Base-by-base conservation (phyloP, 345 rosid genomes). In the Linum tenue region DNA sequence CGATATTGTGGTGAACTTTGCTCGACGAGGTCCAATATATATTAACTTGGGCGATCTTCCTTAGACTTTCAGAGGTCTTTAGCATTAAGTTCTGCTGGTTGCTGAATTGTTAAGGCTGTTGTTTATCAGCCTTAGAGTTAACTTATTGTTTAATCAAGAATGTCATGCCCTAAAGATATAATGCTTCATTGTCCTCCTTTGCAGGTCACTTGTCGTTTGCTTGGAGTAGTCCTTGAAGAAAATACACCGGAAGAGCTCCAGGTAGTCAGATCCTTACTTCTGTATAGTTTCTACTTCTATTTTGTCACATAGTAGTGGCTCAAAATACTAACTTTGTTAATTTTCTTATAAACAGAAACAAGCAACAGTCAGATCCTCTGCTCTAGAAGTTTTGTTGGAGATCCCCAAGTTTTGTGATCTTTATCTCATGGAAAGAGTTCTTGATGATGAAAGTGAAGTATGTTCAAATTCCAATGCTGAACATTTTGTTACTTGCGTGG, bases 371-470 rank as follows among this genome's bases (percentile, higher is more conserved):
- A 87, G 78, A 78, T 83, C 96, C 68, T 91, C 95, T 56, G 95
- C 84, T 68, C 74, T 94, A 82, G 97, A 94, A 79, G 92, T 91
- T 69, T 88, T 94, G 39, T 74, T 94, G 80, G 99, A 94, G 81
- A 85, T 94, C 66, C 83, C 95, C 48, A 94, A 84, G 76, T 84
- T 71, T 72, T 91, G 91, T 79, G 99, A 94, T 78, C 86, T 94
- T 50, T 91, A 94, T 81, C 96, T 91, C 65, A 94, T 94, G 99
- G 99, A 94, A 83, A 86, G 99, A 83, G 99, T 94, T 76, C 77
- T 88, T 69, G 95, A 94, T 53, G 91, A 91, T 58, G 90, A 85
- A 71, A 87, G 91, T 41, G 97, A 94, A 81, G 99, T 91, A 75
- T 58, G 92, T 76, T 55, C 48, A 60, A 70, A 39, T 50, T 64